Conservation (phyloP, 441 rosid genomes). For the Macaranga tanarius region DNA sequence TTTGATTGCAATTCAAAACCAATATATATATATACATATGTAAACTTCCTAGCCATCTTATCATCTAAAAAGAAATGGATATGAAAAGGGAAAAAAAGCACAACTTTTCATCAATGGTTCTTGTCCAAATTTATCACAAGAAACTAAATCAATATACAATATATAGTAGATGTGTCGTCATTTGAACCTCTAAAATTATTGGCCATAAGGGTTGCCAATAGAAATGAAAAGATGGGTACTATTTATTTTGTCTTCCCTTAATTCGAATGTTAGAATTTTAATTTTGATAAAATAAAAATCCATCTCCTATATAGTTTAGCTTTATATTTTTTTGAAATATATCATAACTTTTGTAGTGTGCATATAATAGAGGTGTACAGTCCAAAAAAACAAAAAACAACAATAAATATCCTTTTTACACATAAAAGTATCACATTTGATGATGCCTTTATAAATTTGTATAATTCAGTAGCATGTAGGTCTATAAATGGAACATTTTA, state of each 20-base stretch:
- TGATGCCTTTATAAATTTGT: background rate
- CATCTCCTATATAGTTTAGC: no score
- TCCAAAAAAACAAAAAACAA: no score
- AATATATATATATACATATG: no score
- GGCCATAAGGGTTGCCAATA: background rate
- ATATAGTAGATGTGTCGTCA: background rate
- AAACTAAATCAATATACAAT: background rate
- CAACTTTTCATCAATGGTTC: background rate
- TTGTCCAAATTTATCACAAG: background rate
- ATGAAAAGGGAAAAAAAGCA: background rate
- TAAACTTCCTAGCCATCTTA: background rate
- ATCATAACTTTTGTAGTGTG: no score
- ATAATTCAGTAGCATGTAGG: background rate
- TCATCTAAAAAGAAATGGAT: background rate
- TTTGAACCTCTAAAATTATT: background rate
- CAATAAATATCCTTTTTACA: background rate
- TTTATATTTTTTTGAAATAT: no score
- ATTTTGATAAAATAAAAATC: no score
- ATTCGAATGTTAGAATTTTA: no score
- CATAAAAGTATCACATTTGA: background rate
- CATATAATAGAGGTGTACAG: constrained; percentile 5
- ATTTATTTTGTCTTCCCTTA: no score
- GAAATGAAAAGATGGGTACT: no score
- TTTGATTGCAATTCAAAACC: background rate
- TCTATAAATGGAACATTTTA: background rate